Conservation (phyloP, 169 alveolate species). For the Nephromyces sp. region DNA sequence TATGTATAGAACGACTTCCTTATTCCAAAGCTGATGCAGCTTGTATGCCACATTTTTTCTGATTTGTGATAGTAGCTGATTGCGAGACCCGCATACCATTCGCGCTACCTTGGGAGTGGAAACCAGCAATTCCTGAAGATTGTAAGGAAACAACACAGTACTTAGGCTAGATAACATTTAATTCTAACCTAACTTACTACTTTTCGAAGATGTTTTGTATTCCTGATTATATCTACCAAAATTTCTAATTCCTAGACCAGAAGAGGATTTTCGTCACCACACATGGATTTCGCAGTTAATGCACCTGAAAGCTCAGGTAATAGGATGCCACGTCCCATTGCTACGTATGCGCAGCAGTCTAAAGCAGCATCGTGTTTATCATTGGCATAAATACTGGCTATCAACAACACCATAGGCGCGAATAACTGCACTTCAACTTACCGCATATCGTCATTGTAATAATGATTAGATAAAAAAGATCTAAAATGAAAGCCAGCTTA, state of each 20-base stretch:
- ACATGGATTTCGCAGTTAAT: background rate
- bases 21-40: conserved; percentile 28
- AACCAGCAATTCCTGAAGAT: conserved; percentile 24
- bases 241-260: background rate
- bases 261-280: background rate
- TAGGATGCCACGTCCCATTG: too few relatives aligned
- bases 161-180: too few relatives aligned
- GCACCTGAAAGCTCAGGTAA: too few relatives aligned
- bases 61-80: conserved; percentile 27
- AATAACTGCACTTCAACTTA: too few relatives aligned
- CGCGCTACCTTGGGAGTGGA: conserved; percentile 28
- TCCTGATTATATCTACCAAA: background rate
- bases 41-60: conserved; percentile 26
- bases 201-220: background rate
- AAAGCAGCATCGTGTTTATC: too few relatives aligned
- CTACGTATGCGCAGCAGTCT: too few relatives aligned
- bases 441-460: too few relatives aligned
- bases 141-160: background rate
- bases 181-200: too few relatives aligned
- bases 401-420: too few relatives aligned
- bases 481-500: too few relatives aligned
- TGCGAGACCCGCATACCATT: conserved; percentile 37
- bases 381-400: too few relatives aligned
- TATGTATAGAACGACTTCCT: conserved; percentile 12
- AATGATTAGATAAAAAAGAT: too few relatives aligned